Evolutionary conservation across 441 rosid genomes (phyloP).

Genomic region (Bocquillonia castaneifolia): DNA sequence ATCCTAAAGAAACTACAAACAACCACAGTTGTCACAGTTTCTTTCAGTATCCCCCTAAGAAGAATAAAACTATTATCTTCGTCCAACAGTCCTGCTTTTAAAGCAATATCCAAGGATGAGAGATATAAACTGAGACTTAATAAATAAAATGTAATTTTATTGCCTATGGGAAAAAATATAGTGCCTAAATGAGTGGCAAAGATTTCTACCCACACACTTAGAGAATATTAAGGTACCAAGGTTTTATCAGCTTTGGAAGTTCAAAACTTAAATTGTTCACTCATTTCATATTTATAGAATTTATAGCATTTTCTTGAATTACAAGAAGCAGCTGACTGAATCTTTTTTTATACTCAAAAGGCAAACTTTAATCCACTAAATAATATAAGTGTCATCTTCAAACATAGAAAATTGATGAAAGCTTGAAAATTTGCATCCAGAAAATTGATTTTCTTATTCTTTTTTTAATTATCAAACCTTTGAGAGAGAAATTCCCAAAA

Average conservation of each 20-base stretch:
- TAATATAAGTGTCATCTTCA: not conserved
- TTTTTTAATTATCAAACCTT: slow-evolving; percentile 52
- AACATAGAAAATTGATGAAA: not conserved
- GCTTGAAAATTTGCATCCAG: not conserved
- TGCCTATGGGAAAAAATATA: no score
- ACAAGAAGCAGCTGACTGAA: not conserved
- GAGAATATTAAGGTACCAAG: not conserved
- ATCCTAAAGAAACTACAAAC: not conserved
- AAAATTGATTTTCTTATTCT: not conserved
- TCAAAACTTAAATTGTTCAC: not conserved
- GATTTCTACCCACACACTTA: not conserved
- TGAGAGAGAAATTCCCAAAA: slow-evolving; percentile 59
- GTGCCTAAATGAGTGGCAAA: not conserved
- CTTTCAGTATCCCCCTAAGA: not conserved
- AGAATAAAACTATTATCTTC: not conserved
- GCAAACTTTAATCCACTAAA: not conserved
- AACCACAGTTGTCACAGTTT: not conserved
- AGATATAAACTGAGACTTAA: not conserved
- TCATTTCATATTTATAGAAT: not conserved
- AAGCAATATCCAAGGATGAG: not conserved
- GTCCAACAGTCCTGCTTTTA: not conserved
- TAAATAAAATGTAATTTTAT: no score
- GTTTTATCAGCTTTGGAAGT: not conserved
- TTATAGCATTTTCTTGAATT: not conserved
- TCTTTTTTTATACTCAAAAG: not conserved